A percentile compares a stretch with the other conserved stretches of the same genome.
phyloP scores from a whole-genome alignment of 2,329 filamentous ascomycete species.

The Phyllosticta citriasiana region DNA sequence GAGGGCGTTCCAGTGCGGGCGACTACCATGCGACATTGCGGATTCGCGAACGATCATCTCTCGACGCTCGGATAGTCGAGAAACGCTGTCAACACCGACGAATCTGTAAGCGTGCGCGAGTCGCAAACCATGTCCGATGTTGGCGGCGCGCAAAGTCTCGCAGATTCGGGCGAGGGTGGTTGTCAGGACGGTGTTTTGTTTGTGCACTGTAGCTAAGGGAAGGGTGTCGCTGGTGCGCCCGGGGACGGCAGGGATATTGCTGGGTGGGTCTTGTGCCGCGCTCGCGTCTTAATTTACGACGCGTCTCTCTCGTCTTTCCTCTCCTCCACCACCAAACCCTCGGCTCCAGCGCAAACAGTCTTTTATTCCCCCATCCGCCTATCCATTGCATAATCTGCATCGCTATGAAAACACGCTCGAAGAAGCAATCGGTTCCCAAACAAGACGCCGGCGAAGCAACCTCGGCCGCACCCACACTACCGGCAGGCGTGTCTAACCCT shows the following conservation, averaged over 20 bases:
- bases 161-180: background rate
- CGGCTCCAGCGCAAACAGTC: background rate
- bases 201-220: conserved; percentile 9
- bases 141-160: background rate
- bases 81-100: background rate
- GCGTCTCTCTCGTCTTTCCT: background rate
- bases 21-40: conserved; percentile 32
- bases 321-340: background rate
- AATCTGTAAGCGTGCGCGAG: background rate
- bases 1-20: background rate
- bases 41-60: conserved; percentile 39
- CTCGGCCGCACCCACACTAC: conserved; percentile 17
- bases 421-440: conserved; percentile 14
- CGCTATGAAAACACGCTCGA: conserved; percentile 22
- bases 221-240: conserved; percentile 6
- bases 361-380: background rate
- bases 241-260: conserved; percentile 1
- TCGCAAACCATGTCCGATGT: conserved; percentile 6
- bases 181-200: conserved; percentile 5
- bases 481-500: conserved; percentile 29
- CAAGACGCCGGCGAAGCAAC: background rate
- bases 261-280: background rate
- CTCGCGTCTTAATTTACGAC: conserved; percentile 1
- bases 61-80: background rate
- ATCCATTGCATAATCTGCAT: background rate